Base-by-base conservation (phyloP, 2,329 filamentous ascomycete species). In the Aureobasidium sp. region DNA sequence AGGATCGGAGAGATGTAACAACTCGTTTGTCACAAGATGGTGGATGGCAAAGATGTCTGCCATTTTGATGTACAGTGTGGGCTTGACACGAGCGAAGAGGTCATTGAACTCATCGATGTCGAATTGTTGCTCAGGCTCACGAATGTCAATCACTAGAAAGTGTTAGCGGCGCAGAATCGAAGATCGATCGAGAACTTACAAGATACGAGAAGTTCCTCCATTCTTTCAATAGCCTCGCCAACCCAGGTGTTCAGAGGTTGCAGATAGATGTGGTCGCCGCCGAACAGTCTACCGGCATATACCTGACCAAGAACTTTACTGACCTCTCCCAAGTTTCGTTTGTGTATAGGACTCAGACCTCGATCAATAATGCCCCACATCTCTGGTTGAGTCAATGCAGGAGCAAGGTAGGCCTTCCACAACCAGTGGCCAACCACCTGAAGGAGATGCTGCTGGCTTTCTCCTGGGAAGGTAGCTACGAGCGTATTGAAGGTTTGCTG, bases 101-200 rank as follows among this genome's bases (percentile, higher is more conserved):
- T 99, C 94, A 72, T 97, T 97, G 83, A 94, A 99, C 73, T 97
- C 94, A 72, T 99, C 94, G 72, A 99, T 97, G 74, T 97, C 92
- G 71, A 97, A 99, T 29, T 94, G 94, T 58, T 85, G 83, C 74
- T 99, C 94, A 0, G 91, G 90, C 68, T 94, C 88, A 15, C 89
- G 86, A 13, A 97, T 89, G 13, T 88, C 85, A 66, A 99, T 90
- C 64, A 97, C 62, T 64, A 37, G 32, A 7, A 39, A 3, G n/a
- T n/a, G 61, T 64, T 50, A 64, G 63, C 42, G 45, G 29, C 7
- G 15, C 2, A 5, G 9, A 16, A 2, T 29, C 13, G 5, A 30
- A 1, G 32, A 34, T 3, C 45, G 27, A 29, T 10, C 5, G 27
- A 61, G 49, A 37, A 77, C 80, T 77, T 73, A 83, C 81, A 70